Base-by-base conservation (phyloP, 225 moss, liverwort and hornwort species). In the Thuidium tamariscinum region DNA sequence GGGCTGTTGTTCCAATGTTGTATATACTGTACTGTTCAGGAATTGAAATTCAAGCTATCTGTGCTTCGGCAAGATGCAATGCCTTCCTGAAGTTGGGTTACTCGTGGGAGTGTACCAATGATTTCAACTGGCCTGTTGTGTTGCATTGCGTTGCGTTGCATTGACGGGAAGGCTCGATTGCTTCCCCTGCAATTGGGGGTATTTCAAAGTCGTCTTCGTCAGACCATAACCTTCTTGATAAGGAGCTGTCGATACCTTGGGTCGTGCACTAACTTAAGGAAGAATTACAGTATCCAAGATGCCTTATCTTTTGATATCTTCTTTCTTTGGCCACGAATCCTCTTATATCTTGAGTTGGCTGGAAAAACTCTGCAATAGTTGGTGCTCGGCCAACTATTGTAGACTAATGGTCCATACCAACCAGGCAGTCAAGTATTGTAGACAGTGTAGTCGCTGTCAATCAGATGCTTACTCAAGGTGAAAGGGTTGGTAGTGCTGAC, bases 11-110 rank as follows among this genome's bases (percentile, higher is more conserved):
- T 67, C 57, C 39, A 54, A 49, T 84, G 84, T 65, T 87, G 91
- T 89, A 89, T 52, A 87, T 85, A 89, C 36, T 76, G 57, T 75
- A 75, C 62, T 76, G 36, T 82, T 80, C 80, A 74, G 86, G 83
- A 88, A 91, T 46, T 74, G 29, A 54, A 49, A 87, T 44, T 41
- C 21, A 84, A 67, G 80, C 62, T 67, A 34, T 49, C 70, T 56
- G 69, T 72, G 46, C 80, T 75, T 64, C 63, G 64, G 55, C 86
- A 70, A 64, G 78, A 44, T 72, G 72, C 37, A 41, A 29, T 51
- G 41, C 82, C 39, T 77, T 76, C 32, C 72, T 80, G 87, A 41
- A 66, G 74, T 48, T 19, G 27, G 74, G 54, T 39, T 51, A 60
- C 84, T 85, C 81, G 77, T 64, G 63, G 55, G 56, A 88, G 64